Conservation (phyloP, 148 eudicot species). For the Rhododendron henanense region DNA sequence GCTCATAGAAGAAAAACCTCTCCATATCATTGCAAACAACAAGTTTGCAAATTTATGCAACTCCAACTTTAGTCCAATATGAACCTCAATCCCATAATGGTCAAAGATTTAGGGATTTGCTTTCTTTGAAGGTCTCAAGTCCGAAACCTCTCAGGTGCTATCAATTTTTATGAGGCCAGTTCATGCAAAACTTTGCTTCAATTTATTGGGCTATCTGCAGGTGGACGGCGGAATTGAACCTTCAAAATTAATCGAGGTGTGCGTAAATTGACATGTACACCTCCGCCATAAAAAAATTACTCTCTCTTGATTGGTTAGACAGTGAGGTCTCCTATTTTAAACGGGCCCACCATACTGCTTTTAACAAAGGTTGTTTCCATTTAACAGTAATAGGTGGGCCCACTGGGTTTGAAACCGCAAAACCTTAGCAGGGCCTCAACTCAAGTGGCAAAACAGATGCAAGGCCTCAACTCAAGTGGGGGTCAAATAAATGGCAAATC, state of each 20-base stretch:
- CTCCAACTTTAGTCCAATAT: neutral
- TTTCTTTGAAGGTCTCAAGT: too few species aligned
- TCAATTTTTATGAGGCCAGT: neutral
- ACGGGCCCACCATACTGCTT: neutral
- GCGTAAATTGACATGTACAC: too few species aligned
- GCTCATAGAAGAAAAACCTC: neutral
- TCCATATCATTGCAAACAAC: neutral
- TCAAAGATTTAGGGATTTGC: too few species aligned
- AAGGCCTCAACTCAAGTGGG: neutral
- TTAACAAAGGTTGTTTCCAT: neutral
- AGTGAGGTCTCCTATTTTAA: neutral
- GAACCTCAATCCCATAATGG: too few species aligned
- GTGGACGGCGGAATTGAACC: neutral
- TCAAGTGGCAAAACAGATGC: neutral
- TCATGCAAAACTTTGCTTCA: neutral
- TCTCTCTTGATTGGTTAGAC: neutral
- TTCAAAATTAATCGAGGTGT: neutral
- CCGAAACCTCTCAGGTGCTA: too few species aligned
- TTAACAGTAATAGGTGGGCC: neutral
- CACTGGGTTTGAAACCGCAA: neutral
- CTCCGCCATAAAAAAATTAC: neutral
- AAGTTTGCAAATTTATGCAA: neutral
- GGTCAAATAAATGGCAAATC: neutral
- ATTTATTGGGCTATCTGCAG: neutral
- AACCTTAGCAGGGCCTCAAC: neutral